phyloP scores from a whole-genome alignment of 140 eudicot species.

The Erigeron philadelphicus region DNA sequence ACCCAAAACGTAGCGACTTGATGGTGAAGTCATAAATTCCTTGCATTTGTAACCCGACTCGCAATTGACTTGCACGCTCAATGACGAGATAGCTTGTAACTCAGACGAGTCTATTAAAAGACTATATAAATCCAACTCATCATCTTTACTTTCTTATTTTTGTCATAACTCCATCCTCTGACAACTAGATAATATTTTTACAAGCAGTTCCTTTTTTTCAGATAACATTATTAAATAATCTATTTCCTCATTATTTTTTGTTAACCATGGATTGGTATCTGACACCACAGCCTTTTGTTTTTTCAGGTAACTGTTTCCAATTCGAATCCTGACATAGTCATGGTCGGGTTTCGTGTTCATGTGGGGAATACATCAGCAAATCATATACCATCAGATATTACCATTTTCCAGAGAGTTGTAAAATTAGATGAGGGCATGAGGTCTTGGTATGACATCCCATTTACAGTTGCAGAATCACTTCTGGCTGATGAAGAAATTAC shows the following conservation, averaged over 20 bases:
- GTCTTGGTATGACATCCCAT: constrained; percentile 97
- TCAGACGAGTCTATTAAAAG: too few species aligned
- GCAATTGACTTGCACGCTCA: too few species aligned
- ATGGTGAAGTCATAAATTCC: too few species aligned
- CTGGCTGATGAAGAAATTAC: constrained; percentile 93
- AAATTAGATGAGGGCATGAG: constrained; percentile 96
- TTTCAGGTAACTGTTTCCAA: constrained; percentile 77
- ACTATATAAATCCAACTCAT: too few species aligned
- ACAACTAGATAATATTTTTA: background rate
- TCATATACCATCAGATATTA: constrained; percentile 92
- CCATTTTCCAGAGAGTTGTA: constrained; percentile 81
- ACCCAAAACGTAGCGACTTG: too few species aligned
- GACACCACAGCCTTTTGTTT: constrained; percentile 5
- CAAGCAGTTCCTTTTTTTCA: background rate
- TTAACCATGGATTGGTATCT: constrained; percentile 8
- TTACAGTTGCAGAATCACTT: constrained; percentile 94
- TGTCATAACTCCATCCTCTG: background rate
- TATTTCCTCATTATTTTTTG: background rate
- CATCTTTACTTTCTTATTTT: too few species aligned
- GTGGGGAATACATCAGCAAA: constrained; percentile 91
- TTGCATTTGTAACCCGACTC: too few species aligned
- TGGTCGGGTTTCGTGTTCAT: constrained; percentile 94
- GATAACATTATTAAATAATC: background rate
- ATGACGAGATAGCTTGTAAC: too few species aligned
- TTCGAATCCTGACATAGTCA: constrained; percentile 91